phyloP scores from a whole-genome alignment of 2,329 filamentous ascomycete species.

The Ophiostoma sp. region DNA sequence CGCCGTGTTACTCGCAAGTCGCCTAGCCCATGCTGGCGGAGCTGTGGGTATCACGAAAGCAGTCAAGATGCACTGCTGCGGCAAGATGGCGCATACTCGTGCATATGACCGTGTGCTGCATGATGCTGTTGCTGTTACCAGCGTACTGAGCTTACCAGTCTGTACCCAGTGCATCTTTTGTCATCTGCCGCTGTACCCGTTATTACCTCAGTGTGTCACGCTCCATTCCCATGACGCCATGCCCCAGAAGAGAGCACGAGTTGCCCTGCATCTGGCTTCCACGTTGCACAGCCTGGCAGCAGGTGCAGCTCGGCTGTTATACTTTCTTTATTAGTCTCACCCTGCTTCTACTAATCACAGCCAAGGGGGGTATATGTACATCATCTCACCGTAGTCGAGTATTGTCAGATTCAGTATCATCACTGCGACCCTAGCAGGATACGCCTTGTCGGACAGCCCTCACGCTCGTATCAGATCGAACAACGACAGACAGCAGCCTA shows the following conservation, averaged over 20 bases:
- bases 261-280: neutral
- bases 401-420: neutral
- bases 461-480: neutral
- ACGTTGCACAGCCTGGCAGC: neutral
- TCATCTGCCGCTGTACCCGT: constrained; percentile 12
- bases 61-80: neutral
- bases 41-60: neutral
- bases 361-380: neutral
- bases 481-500: neutral
- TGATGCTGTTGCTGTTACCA: no score
- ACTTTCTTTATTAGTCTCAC: neutral
- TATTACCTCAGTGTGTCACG: constrained; percentile 10
- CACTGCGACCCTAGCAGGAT: neutral
- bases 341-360: neutral
- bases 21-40: constrained; percentile 3
- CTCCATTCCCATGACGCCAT: constrained; percentile 12
- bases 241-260: neutral
- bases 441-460: neutral
- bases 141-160: no score
- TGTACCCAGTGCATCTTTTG: no score
- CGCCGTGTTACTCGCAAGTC: neutral
- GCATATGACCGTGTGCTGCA: no score
- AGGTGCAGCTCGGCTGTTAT: neutral
- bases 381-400: neutral
- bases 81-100: neutral